Evolutionary conservation across 129 eudicot species (phyloP), one percentile per base, ranked within the genome.

Genomic region (Smallanthus sonchifolius): DNA sequence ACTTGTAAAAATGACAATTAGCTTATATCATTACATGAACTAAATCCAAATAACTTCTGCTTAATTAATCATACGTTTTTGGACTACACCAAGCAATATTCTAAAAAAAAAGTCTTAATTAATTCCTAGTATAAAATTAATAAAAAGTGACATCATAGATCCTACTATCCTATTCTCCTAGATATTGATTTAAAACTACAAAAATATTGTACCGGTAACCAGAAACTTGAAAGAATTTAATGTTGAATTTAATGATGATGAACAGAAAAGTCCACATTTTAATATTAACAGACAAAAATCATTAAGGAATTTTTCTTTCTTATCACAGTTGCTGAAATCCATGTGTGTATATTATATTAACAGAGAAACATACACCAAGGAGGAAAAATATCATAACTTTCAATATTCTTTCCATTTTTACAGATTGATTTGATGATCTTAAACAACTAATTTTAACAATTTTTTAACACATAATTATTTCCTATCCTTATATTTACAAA

Each of bases 291-390:
- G 37, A 61, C 52, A 72, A 59, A 56, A 61, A 79, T 39, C 78
- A 65, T 52, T 19, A 72, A 65, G 78, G 83, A 79, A 72, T 72
- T 65, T 79, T 52, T 79, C 78, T 67, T 77, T 38, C 73, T 72
- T 72, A 72, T 72, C 52, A 32, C 42, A 72, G 51, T 72, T 79
- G 63, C 83, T 79, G 74, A 79, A 79, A 54, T 42, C 74, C 54
- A 72, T 54, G 83, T 65, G 17, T 3, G 0, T 24, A 24, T 24
- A 24, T 24, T 24, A 17, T 54, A 70, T 77, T 35, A 60, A 10
- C 47, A 70, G 72, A 72, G 40, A 79, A 64, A 64, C 83, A 79
- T 52, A 65, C 63, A 40, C 69, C 68, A 79, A 63, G 78, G 45
- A 43, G 57, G 73, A 32, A 64, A 42, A 64, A 54, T 72, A 74